Evolutionary conservation across 2,329 filamentous ascomycete species (phyloP), one percentile per base, ranked within the genome.

Genomic region (Aspergillus fumigatus): DNA sequence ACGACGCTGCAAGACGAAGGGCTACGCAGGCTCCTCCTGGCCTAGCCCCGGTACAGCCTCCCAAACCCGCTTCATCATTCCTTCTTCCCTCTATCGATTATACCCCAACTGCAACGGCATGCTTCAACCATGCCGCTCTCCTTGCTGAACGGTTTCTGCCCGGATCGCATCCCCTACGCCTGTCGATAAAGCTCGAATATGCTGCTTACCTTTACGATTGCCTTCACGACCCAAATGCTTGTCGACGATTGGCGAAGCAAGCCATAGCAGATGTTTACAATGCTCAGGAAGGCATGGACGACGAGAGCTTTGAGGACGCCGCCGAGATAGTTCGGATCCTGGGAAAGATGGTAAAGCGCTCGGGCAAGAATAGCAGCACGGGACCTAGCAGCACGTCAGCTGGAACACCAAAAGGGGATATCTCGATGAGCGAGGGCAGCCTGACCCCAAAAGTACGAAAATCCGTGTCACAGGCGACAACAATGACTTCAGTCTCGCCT

Each of bases 181-280:
- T 99, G 0, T 95, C 90, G 0, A 88, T 96, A 52, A 94, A 94
- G 67, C 88, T 96, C 1, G 94, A 99, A 72, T 95, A 95, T 71
- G 86, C 89, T 14, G 92, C 92, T 0, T 99, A 97, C 70, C 78
- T 97, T 1, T 97, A 93, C 78, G 94, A 97, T 69, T 97, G 93
- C 68, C 81, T 90, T 2, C 90, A 94, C 69, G 92, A 97, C 65
- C 80, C 84, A 49, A 87, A 92, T 23, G 85, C 80, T 38, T 92
- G 90, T 52, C 83, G 92, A 32, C 83, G 84, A 53, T 74, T 97
- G 14, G 93, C 94, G 10, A 88, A 90, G 66, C 82, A 87, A 40
- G 90, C 92, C 3, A 94, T 97, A 59, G 83, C 89, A 45, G 91
- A 96, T 65, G 93, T 97, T 1, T 97, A 97, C 70, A 88, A 92